Evolutionary conservation across 148 eudicot species (phyloP), one percentile per base, ranked within the genome.

Genomic region (Vaccinium myrtillus): DNA sequence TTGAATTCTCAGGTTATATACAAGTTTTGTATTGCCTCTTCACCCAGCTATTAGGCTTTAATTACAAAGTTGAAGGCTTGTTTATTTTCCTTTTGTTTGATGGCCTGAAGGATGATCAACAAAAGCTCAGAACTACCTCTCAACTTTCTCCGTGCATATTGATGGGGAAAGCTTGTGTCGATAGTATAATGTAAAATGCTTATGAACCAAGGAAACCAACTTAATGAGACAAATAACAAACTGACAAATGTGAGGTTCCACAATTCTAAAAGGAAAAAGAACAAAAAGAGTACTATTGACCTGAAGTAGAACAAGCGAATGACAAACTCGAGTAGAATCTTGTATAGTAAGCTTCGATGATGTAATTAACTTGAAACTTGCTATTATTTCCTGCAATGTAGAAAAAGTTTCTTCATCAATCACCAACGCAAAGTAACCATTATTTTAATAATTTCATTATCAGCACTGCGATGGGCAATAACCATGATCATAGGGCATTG

Each of bases 291-390:
- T 32, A 56, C 58, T 79, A 58, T 79, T 18, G 8, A 79, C 82
- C 82, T 79, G 82, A 79, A 79, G 69, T 36, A 79, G 69, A 79
- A 48, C 67, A 55, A 79, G 48, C 56, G 50, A 67, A 30, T 79
- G 16, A 56, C 67, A 79, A 58, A 36, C 82, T 30, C 69, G 69
- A 58, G 5, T 32, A 58, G 67, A 79, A 55, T 79, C 15, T 79
- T 14, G 4, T 32, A 6, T 16, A 18, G 67, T 79, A 55, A 79
- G 69, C 27, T 36, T 56, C 6, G 49, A 32, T 32, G 82, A 48
- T 32, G 48, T 32, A 30, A 32, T 46, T 67, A 55, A 32, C 82
- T 36, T 79, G 82, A 55, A 79, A 14, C 46, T 36, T 32, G 63
- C 82, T 30, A 19, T 21, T 79, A 79, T 48, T 79, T 79, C 82